A percentile compares a stretch with the other conserved stretches of the same genome.
Evolutionary conservation across 306 rosid genomes (phyloP).

Genomic region (barrel medic (Medicago truncatula)): MtrunA17r5.0-ANR NC_053046.1:34209501-34210000

Average conservation of each 20-base stretch:
- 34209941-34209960: constrained; percentile 37
- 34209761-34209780: too few relatives aligned
- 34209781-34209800: too few relatives aligned
- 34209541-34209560: constrained; percentile 25
- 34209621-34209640: too few relatives aligned
- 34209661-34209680: too few relatives aligned
- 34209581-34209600: constrained; percentile 18
- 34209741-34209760: too few relatives aligned
- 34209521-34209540: constrained; percentile 38
- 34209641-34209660: too few relatives aligned
- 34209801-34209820: not conserved
- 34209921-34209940: constrained; percentile 35
- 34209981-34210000: constrained; percentile 29
- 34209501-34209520: constrained; percentile 31
- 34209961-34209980: constrained; percentile 31
- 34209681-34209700: too few relatives aligned
- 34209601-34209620: too few relatives aligned
- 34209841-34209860: not conserved
- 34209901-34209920: constrained; percentile 6
- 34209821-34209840: constrained; percentile 32
- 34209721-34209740: too few relatives aligned
- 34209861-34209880: not conserved
- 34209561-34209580: constrained; percentile 38
- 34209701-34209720: too few relatives aligned
- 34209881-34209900: not conserved